A percentile compares a stretch with the other conserved stretches of the same genome.
Conservation (phyloP, 805 yeast genomes). For the Barnettozyma pratensis region DNA sequence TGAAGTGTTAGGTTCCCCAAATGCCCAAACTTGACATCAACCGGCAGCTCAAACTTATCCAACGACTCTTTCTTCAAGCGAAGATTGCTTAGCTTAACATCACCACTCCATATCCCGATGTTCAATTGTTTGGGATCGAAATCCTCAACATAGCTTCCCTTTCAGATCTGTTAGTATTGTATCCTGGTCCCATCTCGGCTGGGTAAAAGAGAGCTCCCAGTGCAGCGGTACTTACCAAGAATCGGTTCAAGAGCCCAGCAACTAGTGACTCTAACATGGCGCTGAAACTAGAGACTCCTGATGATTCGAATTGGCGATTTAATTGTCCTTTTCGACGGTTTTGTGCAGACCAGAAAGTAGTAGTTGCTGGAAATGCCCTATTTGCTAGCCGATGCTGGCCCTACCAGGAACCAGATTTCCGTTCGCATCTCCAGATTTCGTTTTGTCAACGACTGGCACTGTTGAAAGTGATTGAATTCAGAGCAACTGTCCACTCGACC, state of each 20-base stretch:
- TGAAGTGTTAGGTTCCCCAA: slow-evolving; percentile 84
- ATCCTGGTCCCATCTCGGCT: not conserved
- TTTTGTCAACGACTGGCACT: too few species aligned
- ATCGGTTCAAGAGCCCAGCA: slow-evolving; percentile 55
- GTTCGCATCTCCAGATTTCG: too few species aligned
- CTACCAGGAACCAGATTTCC: too few species aligned
- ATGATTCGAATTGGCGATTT: too few species aligned
- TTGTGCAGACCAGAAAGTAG: too few species aligned
- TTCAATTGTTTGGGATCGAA: slow-evolving; percentile 93
- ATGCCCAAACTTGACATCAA: slow-evolving; percentile 85
- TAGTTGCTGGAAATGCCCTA: too few species aligned
- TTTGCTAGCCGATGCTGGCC: too few species aligned
- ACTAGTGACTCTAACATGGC: slow-evolving; percentile 62
- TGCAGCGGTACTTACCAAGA: slow-evolving; percentile 31
- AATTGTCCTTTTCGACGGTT: too few species aligned
- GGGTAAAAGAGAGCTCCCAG: too few species aligned
- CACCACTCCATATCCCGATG: slow-evolving; percentile 97
- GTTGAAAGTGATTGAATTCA: too few species aligned
- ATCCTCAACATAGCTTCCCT: slow-evolving; percentile 80
- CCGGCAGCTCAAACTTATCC: slow-evolving; percentile 79
- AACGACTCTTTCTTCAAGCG: slow-evolving; percentile 82
- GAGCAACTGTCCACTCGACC: too few species aligned
- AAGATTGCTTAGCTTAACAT: slow-evolving; percentile 77
- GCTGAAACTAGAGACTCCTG: too few species aligned
- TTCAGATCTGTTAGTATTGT: not conserved